These are phyloP conservation scores for Draba incana DNA, from an alignment of 345 rosid species.

Conservation along the genomic window DNA sequence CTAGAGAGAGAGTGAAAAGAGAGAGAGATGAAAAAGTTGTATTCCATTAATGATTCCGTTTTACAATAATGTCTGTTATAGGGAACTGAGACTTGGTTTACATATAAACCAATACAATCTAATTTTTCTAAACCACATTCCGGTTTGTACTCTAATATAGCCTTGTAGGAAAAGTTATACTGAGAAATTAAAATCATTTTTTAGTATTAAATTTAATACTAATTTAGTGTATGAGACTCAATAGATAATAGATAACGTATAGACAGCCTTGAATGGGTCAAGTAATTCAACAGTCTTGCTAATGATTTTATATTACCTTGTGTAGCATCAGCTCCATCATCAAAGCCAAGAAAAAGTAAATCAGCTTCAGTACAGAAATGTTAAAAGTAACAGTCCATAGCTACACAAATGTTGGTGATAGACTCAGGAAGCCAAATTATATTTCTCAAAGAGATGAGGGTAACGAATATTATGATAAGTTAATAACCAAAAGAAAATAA, in stretches of 20 bases:
- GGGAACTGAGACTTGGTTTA: too few relatives aligned
- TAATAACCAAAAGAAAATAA: background rate
- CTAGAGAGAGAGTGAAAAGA: too few relatives aligned
- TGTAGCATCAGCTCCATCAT: constrained; percentile 99
- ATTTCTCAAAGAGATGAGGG: background rate
- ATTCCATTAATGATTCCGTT: too few relatives aligned
- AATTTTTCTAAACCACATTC: too few relatives aligned
- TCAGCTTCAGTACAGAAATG: background rate
- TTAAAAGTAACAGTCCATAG: background rate
- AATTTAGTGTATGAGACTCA: too few relatives aligned
- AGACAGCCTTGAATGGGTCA: background rate
- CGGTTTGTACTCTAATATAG: too few relatives aligned
- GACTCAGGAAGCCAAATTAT: background rate
- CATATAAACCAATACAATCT: too few relatives aligned
- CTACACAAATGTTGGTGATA: background rate
- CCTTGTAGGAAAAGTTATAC: too few relatives aligned
- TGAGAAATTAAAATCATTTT: too few relatives aligned
- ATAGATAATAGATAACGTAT: background rate
- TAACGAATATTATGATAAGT: constrained; percentile 1
- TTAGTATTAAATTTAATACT: too few relatives aligned
- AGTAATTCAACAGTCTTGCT: constrained; percentile 3
- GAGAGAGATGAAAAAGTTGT: too few relatives aligned
- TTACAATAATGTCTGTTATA: too few relatives aligned
- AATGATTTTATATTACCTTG: constrained; percentile 59
- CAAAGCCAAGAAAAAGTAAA: constrained; percentile 54